Conservation (phyloP, 129 eudicot species). For the Dittrichia graveolens region DNA sequence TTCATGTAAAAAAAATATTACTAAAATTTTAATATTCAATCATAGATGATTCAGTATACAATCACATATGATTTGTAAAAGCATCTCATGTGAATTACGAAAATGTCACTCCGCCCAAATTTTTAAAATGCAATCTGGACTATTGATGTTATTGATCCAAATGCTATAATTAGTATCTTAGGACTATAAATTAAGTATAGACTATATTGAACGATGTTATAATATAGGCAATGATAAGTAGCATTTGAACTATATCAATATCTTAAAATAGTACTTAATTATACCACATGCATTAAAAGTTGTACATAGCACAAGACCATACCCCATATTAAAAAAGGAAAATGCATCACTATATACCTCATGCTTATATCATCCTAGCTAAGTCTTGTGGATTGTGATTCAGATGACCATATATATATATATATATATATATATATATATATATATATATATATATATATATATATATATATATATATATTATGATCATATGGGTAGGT, state of each 20-base stretch:
- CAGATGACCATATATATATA: slow-evolving; percentile 35
- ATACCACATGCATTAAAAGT: slow-evolving; percentile 11
- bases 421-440: slow-evolving; percentile 14
- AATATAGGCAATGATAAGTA: too few species aligned
- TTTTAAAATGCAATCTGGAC: too few species aligned
- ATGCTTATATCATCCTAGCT: slow-evolving; percentile 78
- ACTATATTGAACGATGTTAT: too few species aligned
- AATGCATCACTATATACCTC: slow-evolving; percentile 52
- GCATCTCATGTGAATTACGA: too few species aligned
- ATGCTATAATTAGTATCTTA: too few species aligned
- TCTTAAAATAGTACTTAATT: background rate
- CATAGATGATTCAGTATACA: too few species aligned
- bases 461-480: background rate
- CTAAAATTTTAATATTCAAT: too few species aligned
- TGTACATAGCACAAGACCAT: slow-evolving; percentile 21
- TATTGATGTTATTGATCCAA: too few species aligned
- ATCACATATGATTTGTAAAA: too few species aligned
- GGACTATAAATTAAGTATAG: too few species aligned
- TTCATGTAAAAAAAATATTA: too few species aligned
- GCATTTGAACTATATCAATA: slow-evolving; percentile 5
- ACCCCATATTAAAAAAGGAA: slow-evolving; percentile 11
- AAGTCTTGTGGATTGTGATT: slow-evolving; percentile 49
- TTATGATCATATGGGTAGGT: slow-evolving; percentile 22
- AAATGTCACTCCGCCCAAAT: too few species aligned
- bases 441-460: background rate